Evolutionary conservation across 2,329 filamentous ascomycete species (phyloP), one percentile per base, ranked within the genome.

Genomic region (Cladosporium sp.): DNA sequence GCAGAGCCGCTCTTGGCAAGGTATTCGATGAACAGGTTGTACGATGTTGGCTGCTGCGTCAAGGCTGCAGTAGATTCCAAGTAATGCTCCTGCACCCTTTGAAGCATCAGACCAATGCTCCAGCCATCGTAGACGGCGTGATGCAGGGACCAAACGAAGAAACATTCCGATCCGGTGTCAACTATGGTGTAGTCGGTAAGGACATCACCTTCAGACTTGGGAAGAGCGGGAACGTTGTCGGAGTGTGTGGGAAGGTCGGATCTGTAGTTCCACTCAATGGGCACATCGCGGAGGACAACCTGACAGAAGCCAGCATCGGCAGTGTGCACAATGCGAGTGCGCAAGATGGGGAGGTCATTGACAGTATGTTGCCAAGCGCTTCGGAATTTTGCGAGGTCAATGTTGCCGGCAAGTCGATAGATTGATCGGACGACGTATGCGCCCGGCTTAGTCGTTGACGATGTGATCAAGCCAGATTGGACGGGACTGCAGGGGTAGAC

Each of bases 401-500:
- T 62, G 1, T 67, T 42, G 30, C 27, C 29, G 0, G 47, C 22
- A 7, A 50, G 30, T n/a, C 39, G 30, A 20, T 50, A 50, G 15
- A 50, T 43, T 4, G 47, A 43, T 11, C 41, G 41, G 5, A 50
- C 39, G 22, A 43, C 41, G n/a, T 43, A 50, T 3, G 39, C 39
- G 7, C 47, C 47, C 12, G 47, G 47, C 39, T 50, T 43, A 11
- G 30, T 30, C 8, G 47, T 50, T 1, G 57, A 54, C 6, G 55
- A 54, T 0, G 70, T 67, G 57, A 73, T 67, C 5, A 73, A 59
- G 7, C 66, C 67, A 56, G 72, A 69, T 52, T 73, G 70, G 9
- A 69, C 57, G 4, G 71, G 67, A 3, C 69, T 72, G 50, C 71
- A 73, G 24, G 68, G 68, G 48, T 71, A 72, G 0, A 73, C 54